These are phyloP conservation scores for Lachnellula suecica DNA, from an alignment of 2,329 filamentous ascomycete genomes.

Conservation along the genomic window DNA sequence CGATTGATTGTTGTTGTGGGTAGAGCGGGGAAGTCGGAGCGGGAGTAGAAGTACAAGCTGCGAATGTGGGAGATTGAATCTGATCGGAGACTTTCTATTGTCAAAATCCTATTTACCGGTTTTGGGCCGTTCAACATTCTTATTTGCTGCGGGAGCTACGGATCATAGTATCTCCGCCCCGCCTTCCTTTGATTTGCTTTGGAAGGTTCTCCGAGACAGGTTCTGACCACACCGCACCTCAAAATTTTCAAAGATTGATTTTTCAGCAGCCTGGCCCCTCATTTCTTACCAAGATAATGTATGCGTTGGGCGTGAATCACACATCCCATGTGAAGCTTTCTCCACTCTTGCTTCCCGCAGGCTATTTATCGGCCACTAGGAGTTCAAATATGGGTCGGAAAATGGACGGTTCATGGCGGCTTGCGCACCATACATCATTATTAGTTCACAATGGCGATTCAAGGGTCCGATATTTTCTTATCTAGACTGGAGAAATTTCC, in stretches of 20 bases:
- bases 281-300: no score
- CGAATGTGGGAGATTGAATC: no score
- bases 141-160: not conserved
- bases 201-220: not conserved
- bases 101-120: not conserved
- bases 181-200: not conserved
- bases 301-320: no score
- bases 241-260: not conserved
- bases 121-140: not conserved
- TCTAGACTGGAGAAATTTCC: not conserved
- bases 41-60: not conserved
- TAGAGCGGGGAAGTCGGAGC: not conserved
- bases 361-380: not conserved
- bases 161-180: not conserved
- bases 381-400: not conserved
- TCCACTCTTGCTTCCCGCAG: not conserved
- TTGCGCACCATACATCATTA: not conserved
- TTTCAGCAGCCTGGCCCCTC: not conserved
- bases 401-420: not conserved
- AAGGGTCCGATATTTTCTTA: not conserved
- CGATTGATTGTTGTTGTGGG: not conserved
- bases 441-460: not conserved
- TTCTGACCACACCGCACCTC: not conserved
- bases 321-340: no score
- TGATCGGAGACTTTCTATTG: not conserved